These are phyloP conservation scores for Xylariales sp. DNA, from an alignment of 2,329 filamentous ascomycete genomes.

Conservation along the genomic window DNA sequence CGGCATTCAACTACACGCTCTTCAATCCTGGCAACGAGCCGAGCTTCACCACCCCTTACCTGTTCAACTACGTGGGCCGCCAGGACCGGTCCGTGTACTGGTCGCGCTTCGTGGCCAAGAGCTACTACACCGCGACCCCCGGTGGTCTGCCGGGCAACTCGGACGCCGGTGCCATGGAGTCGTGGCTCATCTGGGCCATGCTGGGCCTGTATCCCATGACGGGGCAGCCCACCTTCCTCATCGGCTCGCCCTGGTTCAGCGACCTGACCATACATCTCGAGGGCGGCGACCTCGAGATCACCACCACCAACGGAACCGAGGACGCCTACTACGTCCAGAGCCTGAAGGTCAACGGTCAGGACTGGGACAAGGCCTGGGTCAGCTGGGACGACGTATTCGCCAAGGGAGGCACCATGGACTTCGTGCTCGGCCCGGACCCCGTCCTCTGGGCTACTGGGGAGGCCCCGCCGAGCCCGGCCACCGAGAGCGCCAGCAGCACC, in stretches of 20 bases:
- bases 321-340: conserved; percentile 59
- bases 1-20: conserved; percentile 46
- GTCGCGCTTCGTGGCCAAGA: conserved; percentile 54
- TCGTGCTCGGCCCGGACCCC: conserved; percentile 52
- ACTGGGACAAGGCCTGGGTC: conserved; percentile 62
- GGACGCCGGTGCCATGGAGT: conserved; percentile 70
- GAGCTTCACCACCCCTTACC: conserved; percentile 61
- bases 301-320: conserved; percentile 43
- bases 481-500: conserved; percentile 7
- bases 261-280: conserved; percentile 57
- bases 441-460: conserved; percentile 54
- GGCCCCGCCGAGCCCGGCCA: conserved; percentile 57
- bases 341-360: conserved; percentile 58
- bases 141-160: conserved; percentile 64
- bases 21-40: conserved; percentile 68
- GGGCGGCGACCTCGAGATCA: conserved; percentile 46
- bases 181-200: conserved; percentile 65
- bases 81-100: conserved; percentile 58
- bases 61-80: conserved; percentile 63
- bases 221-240: conserved; percentile 63
- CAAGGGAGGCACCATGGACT: conserved; percentile 58
- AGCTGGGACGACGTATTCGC: conserved; percentile 63
- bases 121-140: conserved; percentile 51
- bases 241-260: conserved; percentile 60
- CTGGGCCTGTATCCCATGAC: conserved; percentile 65